Conservation (phyloP, 306 rosid genomes). For the Cyamopsis tetragonoloba region DNA sequence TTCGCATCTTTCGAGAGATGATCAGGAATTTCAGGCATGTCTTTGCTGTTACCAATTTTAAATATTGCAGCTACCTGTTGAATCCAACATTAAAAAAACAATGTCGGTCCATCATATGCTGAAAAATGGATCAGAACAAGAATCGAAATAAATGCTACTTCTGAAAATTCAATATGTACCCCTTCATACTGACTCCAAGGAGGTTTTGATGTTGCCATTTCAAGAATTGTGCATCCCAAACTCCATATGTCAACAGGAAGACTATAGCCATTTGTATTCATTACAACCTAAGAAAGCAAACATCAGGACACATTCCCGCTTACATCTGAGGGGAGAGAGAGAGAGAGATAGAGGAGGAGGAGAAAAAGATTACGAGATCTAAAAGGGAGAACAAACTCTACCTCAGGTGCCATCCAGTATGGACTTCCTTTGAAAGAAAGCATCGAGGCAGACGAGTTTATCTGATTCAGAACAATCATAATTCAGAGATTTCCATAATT, state of each 20-base stretch:
- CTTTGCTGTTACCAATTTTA: conserved; percentile 96
- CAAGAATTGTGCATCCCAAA: conserved; percentile 94
- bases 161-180: conserved; percentile 49
- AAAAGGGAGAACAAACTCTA: conserved; percentile 17
- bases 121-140: conserved; percentile 14
- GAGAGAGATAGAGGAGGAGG: neutral
- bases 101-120: conserved; percentile 22
- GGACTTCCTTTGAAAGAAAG: conserved; percentile 99
- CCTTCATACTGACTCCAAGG: conserved; percentile 99
- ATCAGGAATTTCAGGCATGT: conserved; percentile 89
- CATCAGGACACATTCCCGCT: conserved; percentile 10
- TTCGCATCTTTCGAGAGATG: conserved; percentile 83
- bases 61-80: conserved; percentile 95
- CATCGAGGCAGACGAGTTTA: conserved; percentile 65
- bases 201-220: conserved; percentile 95
- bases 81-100: conserved; percentile 28
- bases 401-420: conserved; percentile 99
- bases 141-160: neutral
- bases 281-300: conserved; percentile 68
- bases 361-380: neutral
- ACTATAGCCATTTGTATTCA: conserved; percentile 86
- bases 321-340: neutral
- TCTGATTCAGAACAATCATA: conserved; percentile 50
- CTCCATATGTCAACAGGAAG: conserved; percentile 97
- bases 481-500: conserved; percentile 20